Base-by-base conservation (phyloP, 1,284 basidiomycete species). In the Ustilago trichophora region DNA sequence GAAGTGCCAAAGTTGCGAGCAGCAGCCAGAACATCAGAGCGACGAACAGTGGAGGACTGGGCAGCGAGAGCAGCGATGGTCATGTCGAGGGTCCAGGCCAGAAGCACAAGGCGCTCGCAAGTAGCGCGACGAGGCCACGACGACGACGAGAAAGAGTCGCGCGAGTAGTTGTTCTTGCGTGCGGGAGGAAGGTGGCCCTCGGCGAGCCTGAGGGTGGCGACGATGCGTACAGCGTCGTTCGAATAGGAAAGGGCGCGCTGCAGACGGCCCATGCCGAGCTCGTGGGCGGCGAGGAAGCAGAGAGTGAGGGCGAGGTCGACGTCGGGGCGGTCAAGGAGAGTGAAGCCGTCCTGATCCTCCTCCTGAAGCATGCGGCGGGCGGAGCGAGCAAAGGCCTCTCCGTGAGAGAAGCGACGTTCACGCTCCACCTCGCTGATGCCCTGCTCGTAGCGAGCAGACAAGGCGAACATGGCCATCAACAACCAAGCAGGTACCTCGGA, bases 381-480 rank as follows among this genome's bases (percentile, higher is more conserved):
- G 4, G 68, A 59, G 26, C 58, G 64, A 9, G 69, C 68, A 38
- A 68, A 74, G 13, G 40, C 36, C 36, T 71, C 70, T 18, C 71
- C 75, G 22, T 64, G 62, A 3, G 56, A 46, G 40, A 51, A 72
- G 24, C 67, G 60, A 16, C 45, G 60, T 16, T 60, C 52, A 13
- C 65, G 65, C 41, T 68, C 65, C 1, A 40, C 29, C 46, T 70
- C 67, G 45, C 46, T 48, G 45, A 54, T 58, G 24, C 52, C 67
- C 49, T 82, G 81, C 27, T 81, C 77, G 57, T 73, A 82, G 43
- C 83, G 81, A 9, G 82, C 78, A 18, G 82, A 72, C 18, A 84
- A 59, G 16, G 83, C 81, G 67, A 82, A 84, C 32, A 85, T 83
- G 33, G 82, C 77, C 63, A 83, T 80, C 43, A 84, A 73, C n/a